Evolutionary conservation across 1,284 basidiomycete species (phyloP).

Genomic region (Ustanciosporium gigantosporum): DNA sequence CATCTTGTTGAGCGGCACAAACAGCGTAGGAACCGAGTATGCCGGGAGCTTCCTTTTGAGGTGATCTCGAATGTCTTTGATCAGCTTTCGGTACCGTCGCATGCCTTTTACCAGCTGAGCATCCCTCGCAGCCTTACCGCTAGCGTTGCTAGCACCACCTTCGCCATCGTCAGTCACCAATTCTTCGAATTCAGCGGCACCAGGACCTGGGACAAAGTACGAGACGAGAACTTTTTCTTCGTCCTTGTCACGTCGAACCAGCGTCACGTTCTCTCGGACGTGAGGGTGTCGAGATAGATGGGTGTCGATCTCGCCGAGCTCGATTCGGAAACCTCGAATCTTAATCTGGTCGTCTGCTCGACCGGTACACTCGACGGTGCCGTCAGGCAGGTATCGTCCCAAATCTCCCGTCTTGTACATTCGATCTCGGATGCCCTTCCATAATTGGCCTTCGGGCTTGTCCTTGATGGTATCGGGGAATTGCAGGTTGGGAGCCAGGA

Average conservation of each 20-base stretch:
- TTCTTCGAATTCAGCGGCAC: conserved; percentile 71
- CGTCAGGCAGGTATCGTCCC: conserved; percentile 89
- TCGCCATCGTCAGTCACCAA: conserved; percentile 63
- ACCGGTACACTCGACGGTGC: conserved; percentile 94
- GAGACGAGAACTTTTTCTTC: conserved; percentile 98
- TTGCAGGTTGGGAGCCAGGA: conserved; percentile 49
- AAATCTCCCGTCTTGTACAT: conserved; percentile 98
- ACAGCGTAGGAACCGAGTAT: conserved; percentile 58
- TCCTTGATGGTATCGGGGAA: conserved; percentile 53
- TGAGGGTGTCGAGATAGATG: conserved; percentile 90
- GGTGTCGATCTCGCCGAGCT: conserved; percentile 97
- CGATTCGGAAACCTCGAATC: conserved; percentile 98
- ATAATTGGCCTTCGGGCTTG: conserved; percentile 63
- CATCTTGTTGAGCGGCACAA: conserved; percentile 92
- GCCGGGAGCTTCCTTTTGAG: conserved; percentile 95
- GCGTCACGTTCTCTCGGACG: conserved; percentile 93
- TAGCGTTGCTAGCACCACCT: conserved; percentile 59
- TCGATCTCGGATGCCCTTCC: conserved; percentile 96
- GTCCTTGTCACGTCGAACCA: conserved; percentile 96
- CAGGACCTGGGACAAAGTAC: conserved; percentile 92
- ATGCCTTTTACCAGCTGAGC: conserved; percentile 53
- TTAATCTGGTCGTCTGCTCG: conserved; percentile 99
- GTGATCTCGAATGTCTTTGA: conserved; percentile 85
- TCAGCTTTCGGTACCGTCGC: conserved; percentile 69
- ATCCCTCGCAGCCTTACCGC: conserved; percentile 27